These are phyloP conservation scores for Colletotrichum incanum DNA, from an alignment of 2,329 filamentous ascomycete species.

Conservation along the genomic window DNA sequence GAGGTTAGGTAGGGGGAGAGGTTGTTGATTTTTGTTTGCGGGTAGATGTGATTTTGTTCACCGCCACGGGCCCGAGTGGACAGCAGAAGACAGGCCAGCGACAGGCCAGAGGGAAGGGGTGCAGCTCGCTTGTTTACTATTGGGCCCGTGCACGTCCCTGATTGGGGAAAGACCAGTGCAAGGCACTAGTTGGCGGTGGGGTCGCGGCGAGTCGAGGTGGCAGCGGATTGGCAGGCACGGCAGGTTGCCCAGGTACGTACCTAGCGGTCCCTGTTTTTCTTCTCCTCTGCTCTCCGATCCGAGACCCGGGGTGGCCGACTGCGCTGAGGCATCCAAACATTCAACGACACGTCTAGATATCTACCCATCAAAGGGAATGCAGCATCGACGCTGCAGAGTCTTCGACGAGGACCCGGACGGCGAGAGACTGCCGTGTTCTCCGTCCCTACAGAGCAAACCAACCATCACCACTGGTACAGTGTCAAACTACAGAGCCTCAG, in stretches of 20 bases:
- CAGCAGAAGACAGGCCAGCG: constrained; percentile 46
- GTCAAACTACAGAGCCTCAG: neutral
- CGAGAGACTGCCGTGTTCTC: neutral
- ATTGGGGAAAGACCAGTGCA: constrained; percentile 49
- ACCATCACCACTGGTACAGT: neutral
- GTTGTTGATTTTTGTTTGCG: constrained; percentile 57
- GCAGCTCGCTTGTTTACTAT: constrained; percentile 55
- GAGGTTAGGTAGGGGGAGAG: constrained; percentile 46
- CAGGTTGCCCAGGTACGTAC: neutral
- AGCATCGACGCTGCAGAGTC: neutral
- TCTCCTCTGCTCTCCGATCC: constrained; percentile 26
- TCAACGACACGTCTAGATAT: constrained; percentile 1
- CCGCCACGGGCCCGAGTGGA: constrained; percentile 50
- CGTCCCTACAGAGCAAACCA: neutral
- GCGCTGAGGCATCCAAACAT: constrained; percentile 7
- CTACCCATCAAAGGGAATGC: neutral
- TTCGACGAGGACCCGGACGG: neutral
- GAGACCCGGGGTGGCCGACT: constrained; percentile 17
- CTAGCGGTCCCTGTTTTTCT: constrained; percentile 7
- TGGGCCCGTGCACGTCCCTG: constrained; percentile 48
- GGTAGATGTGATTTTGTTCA: constrained; percentile 50
- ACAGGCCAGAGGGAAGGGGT: constrained; percentile 45
- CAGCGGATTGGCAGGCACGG: constrained; percentile 16
- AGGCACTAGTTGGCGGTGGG: constrained; percentile 36
- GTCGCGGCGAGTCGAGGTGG: constrained; percentile 24